Base-by-base conservation (phyloP, 2,329 filamentous ascomycete genomes). In the Cladosporium sp. region DNA sequence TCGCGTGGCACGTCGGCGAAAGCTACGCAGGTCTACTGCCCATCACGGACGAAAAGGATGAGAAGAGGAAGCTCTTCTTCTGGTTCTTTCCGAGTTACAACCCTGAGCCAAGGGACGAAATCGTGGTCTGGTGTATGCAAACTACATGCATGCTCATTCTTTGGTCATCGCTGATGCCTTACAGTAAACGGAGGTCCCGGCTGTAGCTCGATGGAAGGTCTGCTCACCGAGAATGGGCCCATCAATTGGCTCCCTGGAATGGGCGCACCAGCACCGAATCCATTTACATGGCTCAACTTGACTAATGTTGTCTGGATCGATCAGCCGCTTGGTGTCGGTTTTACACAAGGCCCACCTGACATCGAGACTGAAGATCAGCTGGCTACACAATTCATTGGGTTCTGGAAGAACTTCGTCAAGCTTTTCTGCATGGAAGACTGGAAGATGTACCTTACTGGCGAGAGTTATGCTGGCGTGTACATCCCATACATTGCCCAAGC, bases 381-480 rank as follows among this genome's bases (percentile, higher is more conserved):
- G 8, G 65, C 59, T 8, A 6, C 21, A 3, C 26, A 66, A 10
- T 66, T 66, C 30, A 32, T 54, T n/a, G 54, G 60, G 1, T 64
- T 66, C 52, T 66, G 44, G 41, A 59, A 59, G 54, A 58, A 66
- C 15, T 66, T 66, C 24, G 74, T 84, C 54, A 77, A 82, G 41
- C 78, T 78, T 1, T 87, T 86, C 69, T 78, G 78, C n/a, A 72
- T 85, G 67, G 76, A 82, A n/a, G 12, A 51, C 30, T 86, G 84
- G 71, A 88, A 87, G 54, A 83, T 90, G 10, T 91, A 88, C 73
- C 82, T 91, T 51, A 83, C 87, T 0, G 89, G 88, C 36, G 74
- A 75, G 63, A 68, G 61, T 28, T 74, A 73, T 59, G 72, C 71
- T 26, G 72, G 70, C 18, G 64, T 69, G n/a, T 77, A 77, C 64